These are phyloP conservation scores for Obba rivulosa DNA, from an alignment of 768 basidiomycete genomes.

Conservation along the genomic window DNA sequence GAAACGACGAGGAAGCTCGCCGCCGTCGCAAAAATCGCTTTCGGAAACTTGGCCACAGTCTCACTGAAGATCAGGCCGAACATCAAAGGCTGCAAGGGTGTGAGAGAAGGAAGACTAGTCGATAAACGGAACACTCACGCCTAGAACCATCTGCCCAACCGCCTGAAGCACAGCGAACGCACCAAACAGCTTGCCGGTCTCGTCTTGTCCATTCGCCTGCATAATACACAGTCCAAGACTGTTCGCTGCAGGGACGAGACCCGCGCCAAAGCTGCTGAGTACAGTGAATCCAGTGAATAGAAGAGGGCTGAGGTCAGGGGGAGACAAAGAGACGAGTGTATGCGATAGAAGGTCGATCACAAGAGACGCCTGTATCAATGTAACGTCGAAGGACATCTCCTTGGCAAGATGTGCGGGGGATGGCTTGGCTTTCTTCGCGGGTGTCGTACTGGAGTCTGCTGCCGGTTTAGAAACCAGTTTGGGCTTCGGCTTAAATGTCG, in stretches of 20 bases:
- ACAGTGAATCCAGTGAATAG: constrained; percentile 58
- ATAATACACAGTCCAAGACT: constrained; percentile 70
- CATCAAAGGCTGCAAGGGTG: constrained; percentile 49
- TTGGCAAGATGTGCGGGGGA: constrained; percentile 46
- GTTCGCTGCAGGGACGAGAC: constrained; percentile 62
- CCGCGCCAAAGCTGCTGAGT: constrained; percentile 61
- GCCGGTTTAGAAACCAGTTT: constrained; percentile 8
- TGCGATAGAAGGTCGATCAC: constrained; percentile 66
- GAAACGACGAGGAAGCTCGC: constrained; percentile 47
- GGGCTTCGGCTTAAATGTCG: constrained; percentile 49
- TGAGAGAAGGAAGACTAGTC: neutral
- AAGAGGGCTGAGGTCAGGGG: constrained; percentile 34
- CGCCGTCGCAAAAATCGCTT: constrained; percentile 62
- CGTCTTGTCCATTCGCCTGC: constrained; percentile 35
- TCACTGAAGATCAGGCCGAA: constrained; percentile 63
- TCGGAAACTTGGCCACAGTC: constrained; percentile 60
- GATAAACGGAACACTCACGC: constrained; percentile 25
- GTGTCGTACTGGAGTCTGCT: constrained; percentile 4
- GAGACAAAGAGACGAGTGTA: constrained; percentile 48
- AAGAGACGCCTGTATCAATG: constrained; percentile 59
- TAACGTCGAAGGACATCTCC: constrained; percentile 65
- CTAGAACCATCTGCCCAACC: constrained; percentile 55
- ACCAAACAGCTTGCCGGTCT: constrained; percentile 59
- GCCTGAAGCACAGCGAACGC: constrained; percentile 67
- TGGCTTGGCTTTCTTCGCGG: constrained; percentile 31